Evolutionary conservation across 371 early-diverging fungal species (phyloP), one percentile per base, ranked within the genome.

Genomic region (Saksenaea vasiformis): DNA sequence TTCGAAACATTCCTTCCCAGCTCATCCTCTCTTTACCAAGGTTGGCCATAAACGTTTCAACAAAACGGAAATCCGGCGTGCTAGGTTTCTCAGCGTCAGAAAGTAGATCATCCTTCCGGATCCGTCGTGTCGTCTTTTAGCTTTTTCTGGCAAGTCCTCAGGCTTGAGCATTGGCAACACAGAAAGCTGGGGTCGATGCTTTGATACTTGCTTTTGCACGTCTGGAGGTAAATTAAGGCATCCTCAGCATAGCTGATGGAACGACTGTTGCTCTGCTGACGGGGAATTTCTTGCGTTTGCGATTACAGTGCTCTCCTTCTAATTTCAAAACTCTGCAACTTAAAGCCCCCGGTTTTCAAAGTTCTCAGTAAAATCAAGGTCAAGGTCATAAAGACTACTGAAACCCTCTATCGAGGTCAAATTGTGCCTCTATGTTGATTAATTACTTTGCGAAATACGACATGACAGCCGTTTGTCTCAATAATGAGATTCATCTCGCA

Each of bases 131-230:
- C 51, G 51, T 47, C 51, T 26, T 47, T 47, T 22, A 47, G 51
- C 1, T 9, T 22, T 47, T 0, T 47, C 51, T 5, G 5, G 26
- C 22, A 44, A 47, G 51, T 47, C 22, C 35, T 61, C 37, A 13
- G 36, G 26, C 26, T 61, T 36, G 8, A 36, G 61, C 19, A 61
- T 53, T 1, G 61, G 27, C 36, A 53, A 51, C 53, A 53, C 61
- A 19, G 61, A 35, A 13, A 61, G 13, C 54, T 54, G 2, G 36
- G 22, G 14, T 61, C 38, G 26, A 61, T 54, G 36, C 34, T 36
- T 36, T 47, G 19, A 53, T 61, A 61, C 61, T 47, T 47, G 22
- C 22, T 1, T 17, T 47, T 47, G 22, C 27, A 47, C 0, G 51
- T 19, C 51, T 47, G 51, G 0, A 47, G 51, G 51, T 47, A 22